Base-by-base conservation (phyloP, 2,329 filamentous ascomycete genomes). In the Penicillium glabrum region DNA sequence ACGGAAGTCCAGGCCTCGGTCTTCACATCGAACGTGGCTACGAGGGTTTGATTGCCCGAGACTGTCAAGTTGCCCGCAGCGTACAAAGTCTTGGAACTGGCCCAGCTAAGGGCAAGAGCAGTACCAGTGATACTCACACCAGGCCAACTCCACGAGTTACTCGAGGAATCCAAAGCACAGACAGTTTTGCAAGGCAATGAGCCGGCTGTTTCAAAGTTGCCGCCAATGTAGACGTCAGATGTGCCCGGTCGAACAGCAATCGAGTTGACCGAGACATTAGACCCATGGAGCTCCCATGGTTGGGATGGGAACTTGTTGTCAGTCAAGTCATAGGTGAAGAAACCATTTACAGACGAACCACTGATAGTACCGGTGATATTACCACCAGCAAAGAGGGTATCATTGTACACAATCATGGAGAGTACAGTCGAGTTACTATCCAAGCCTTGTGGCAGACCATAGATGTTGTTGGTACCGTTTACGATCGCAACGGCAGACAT, bases 401-500 rank as follows among this genome's bases (percentile, higher is more conserved):
- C 84, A 13, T 82, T 83, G 45, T 86, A 79, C 14, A 90, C 77
- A 19, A 86, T 87, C 60, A 98, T 77, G 2, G 92, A 81, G 26
- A 87, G 75, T 70, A 98, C 89, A 0, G 86, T 89, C 0, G 93
- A 96, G 65, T 89, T 86, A 6, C 82, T 77, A 13, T 88, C 83
- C 46, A 96, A 75, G 13, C 83, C 85, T 21, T 62, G 51, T 1
- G 83, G 77, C 3, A 97, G 79, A 10, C 93, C 93, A 26, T 82
- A 87, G 16, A 96, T 80, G 3, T 80, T 80, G 58, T 90, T 80
- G n/a, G 86, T 84, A 44, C 88, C 88, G 72, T 97, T 90, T 59
- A 98, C 85, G 61, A 99, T 84, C 37, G 89, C 80, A 16, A 99
- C 79, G 67, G 97, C 98, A 63, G 91, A 82, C 58, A 97, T 82